These are phyloP conservation scores for Colletotrichum eremochloae DNA, from an alignment of 2,329 filamentous ascomycete genomes.

Conservation along the genomic window DNA sequence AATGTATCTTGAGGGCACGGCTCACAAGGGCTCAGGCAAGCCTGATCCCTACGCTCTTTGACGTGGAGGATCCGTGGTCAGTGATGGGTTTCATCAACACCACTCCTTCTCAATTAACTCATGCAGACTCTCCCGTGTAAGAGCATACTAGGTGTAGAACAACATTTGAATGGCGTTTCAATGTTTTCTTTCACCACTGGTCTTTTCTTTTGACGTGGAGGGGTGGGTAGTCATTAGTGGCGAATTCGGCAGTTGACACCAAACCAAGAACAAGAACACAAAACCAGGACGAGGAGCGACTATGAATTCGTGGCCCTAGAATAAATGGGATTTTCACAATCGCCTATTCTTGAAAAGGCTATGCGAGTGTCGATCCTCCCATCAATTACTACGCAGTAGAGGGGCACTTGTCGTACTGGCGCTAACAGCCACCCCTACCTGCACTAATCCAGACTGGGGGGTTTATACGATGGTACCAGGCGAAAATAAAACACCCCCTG, in stretches of 20 bases:
- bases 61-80: neutral
- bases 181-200: neutral
- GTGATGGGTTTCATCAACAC: too few species aligned
- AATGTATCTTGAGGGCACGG: too few species aligned
- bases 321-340: constrained; percentile 32
- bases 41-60: neutral
- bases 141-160: neutral
- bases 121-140: neutral
- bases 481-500: too few species aligned
- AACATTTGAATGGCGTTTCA: neutral
- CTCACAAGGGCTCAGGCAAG: too few species aligned
- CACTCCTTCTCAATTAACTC: neutral
- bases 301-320: constrained; percentile 15
- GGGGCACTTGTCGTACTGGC: neutral
- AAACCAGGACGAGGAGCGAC: neutral
- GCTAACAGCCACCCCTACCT: neutral
- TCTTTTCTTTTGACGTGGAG: neutral
- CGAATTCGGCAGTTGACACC: neutral
- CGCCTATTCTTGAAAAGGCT: constrained; percentile 16
- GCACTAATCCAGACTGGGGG: neutral
- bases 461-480: too few species aligned
- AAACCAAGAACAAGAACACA: neutral
- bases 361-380: constrained; percentile 17
- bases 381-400: neutral
- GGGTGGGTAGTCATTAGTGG: neutral